Conservation (phyloP, 805 yeast genomes). For the Candida xyloterini region DNA sequence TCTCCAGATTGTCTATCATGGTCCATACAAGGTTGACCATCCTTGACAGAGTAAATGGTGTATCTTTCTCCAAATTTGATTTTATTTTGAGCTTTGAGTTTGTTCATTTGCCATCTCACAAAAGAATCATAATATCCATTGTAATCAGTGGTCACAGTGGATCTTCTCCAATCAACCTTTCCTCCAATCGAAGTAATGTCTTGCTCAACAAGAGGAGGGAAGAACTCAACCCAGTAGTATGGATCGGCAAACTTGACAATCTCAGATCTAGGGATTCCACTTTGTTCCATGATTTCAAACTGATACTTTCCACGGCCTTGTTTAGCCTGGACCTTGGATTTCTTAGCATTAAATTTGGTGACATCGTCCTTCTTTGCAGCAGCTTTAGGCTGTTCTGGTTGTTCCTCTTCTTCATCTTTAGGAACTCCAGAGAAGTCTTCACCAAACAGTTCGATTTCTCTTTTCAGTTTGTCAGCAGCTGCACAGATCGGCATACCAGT, state of each 20-base stretch:
- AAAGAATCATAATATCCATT: conserved; percentile 95
- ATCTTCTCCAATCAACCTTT: conserved; percentile 97
- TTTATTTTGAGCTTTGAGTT: conserved; percentile 79
- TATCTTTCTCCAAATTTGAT: conserved; percentile 98
- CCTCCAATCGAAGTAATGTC: conserved; percentile 85
- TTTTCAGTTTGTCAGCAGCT: conserved; percentile 88
- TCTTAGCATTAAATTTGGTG: conserved; percentile 88
- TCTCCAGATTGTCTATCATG: conserved; percentile 98
- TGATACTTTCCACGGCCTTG: conserved; percentile 93
- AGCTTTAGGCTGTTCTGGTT: conserved; percentile 27
- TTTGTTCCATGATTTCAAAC: conserved; percentile 92
- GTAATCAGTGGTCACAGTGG: conserved; percentile 90
- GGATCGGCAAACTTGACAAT: conserved; percentile 88
- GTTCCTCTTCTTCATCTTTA: conserved; percentile 52
- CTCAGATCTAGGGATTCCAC: conserved; percentile 83
- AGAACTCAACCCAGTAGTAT: conserved; percentile 82
- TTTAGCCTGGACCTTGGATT: conserved; percentile 91
- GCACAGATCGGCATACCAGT: conserved; percentile 99
- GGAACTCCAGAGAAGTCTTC: conserved; percentile 69
- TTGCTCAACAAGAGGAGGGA: conserved; percentile 84
- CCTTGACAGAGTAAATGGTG: conserved; percentile 95
- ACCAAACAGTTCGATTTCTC: conserved; percentile 93
- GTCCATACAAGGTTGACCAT: conserved; percentile 99
- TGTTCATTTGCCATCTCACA: conserved; percentile 93
- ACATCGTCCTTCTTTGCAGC: conserved; percentile 60